Evolutionary conservation across 148 eudicot species (phyloP).

Genomic region (Gaultheria prostrata): DNA sequence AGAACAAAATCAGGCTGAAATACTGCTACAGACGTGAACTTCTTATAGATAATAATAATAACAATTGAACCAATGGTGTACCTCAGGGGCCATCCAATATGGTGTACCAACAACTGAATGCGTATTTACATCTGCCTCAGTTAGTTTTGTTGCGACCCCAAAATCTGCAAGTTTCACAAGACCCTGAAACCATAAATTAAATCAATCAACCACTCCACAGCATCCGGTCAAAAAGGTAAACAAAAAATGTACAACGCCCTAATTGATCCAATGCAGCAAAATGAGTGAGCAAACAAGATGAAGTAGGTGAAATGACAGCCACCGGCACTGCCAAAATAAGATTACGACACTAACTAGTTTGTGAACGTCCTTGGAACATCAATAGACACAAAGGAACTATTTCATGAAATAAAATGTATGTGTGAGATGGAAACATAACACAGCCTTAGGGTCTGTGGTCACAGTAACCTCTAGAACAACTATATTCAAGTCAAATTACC

Average conservation of each 20-base stretch:
- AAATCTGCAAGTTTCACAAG: slow-evolving; percentile 99
- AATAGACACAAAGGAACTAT: neutral
- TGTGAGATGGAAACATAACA: neutral
- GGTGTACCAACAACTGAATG: slow-evolving; percentile 99
- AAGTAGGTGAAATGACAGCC: neutral
- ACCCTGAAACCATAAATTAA: slow-evolving; percentile 62
- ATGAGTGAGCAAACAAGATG: neutral
- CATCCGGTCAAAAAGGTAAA: neutral
- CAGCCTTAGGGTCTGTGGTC: neutral
- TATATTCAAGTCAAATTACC: neutral
- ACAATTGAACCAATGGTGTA: slow-evolving; percentile 17
- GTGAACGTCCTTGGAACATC: neutral
- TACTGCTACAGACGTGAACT: neutral
- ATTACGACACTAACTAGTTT: neutral
- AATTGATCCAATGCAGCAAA: slow-evolving; percentile 7
- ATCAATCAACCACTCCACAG: slow-evolving; percentile 8
- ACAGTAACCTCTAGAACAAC: neutral
- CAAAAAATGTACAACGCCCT: neutral
- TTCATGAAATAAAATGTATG: neutral
- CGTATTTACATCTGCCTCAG: slow-evolving; percentile 95
- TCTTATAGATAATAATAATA: neutral
- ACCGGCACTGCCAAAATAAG: neutral
- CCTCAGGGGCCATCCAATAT: slow-evolving; percentile 99
- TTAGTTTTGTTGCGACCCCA: slow-evolving; percentile 96
- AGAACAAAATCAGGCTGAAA: neutral